phyloP scores from a whole-genome alignment of 2,329 filamentous ascomycete species.

The Akanthomyces dipterigenus region DNA sequence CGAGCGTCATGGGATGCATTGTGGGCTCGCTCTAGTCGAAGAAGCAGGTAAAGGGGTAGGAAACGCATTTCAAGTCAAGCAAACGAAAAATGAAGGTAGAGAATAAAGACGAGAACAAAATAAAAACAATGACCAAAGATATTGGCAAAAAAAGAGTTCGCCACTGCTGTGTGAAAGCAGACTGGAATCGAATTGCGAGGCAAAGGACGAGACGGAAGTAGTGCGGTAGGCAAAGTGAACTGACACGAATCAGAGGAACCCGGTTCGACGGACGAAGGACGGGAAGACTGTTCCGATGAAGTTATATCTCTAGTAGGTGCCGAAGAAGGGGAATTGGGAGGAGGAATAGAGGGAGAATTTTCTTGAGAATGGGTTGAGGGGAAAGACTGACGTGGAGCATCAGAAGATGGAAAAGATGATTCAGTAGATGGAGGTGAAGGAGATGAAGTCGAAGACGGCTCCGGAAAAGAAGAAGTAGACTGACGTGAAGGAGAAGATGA shows the following conservation, averaged over 20 bases:
- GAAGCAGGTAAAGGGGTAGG: too few species aligned
- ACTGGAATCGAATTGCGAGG: not conserved
- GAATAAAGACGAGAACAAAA: too few species aligned
- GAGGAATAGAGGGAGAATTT: not conserved
- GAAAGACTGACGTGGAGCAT: constrained; percentile 4
- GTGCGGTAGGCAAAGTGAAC: not conserved
- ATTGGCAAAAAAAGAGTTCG: not conserved
- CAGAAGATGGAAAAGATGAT: not conserved
- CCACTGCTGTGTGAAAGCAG: not conserved
- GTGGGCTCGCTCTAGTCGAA: too few species aligned
- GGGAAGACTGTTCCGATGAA: not conserved
- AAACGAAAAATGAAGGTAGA: too few species aligned
- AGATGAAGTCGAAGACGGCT: constrained; percentile 14
- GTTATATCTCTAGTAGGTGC: not conserved
- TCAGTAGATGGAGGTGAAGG: constrained; percentile 10
- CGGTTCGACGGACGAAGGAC: not conserved
- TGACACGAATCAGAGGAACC: not conserved
- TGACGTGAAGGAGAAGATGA: constrained; percentile 16
- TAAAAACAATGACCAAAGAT: not conserved
- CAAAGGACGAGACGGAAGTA: not conserved
- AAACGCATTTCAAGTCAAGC: too few species aligned
- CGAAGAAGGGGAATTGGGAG: not conserved
- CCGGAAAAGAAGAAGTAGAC: constrained; percentile 18
- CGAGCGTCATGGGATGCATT: too few species aligned
- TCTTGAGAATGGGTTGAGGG: not conserved